Conservation (phyloP, 2,329 filamentous ascomycete genomes). For the Epichloe aotearoae region DNA sequence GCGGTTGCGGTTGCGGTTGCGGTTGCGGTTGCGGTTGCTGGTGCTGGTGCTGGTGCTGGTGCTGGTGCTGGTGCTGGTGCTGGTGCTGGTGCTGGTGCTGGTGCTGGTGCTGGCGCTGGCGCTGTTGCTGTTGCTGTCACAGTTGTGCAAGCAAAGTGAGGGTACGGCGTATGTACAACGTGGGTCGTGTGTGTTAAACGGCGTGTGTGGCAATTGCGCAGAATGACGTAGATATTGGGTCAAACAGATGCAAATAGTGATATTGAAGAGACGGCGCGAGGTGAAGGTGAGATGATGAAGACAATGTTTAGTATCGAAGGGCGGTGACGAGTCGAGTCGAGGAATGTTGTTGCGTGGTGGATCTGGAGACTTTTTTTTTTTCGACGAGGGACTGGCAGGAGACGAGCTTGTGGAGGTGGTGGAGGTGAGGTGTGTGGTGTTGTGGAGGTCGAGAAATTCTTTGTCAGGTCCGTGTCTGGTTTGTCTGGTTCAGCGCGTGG, state of each 20-base stretch:
- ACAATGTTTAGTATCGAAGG: neutral
- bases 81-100: too few species aligned
- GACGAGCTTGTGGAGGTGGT: constrained; percentile 2
- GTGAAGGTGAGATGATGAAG: neutral
- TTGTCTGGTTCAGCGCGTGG: too few species aligned
- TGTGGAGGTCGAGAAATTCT: constrained; percentile 4
- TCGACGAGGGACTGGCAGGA: neutral
- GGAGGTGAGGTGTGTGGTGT: constrained; percentile 2
- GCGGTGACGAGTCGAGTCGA: neutral
- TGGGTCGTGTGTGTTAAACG: neutral
- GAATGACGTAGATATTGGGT: constrained; percentile 2
- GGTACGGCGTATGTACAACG: neutral
- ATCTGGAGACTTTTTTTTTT: neutral
- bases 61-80: too few species aligned
- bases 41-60: too few species aligned
- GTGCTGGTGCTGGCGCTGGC: too few species aligned
- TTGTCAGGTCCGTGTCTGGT: neutral
- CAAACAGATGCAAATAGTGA: neutral
- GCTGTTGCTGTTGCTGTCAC: neutral
- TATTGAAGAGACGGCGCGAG: neutral
- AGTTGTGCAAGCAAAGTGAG: neutral
- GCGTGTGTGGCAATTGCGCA: neutral
- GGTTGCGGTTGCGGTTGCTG: too few species aligned
- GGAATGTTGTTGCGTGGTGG: constrained; percentile 1
- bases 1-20: neutral